Evolutionary conservation across 257 asterid genomes (phyloP).

Genomic region (Plectranthus barbatus): DNA sequence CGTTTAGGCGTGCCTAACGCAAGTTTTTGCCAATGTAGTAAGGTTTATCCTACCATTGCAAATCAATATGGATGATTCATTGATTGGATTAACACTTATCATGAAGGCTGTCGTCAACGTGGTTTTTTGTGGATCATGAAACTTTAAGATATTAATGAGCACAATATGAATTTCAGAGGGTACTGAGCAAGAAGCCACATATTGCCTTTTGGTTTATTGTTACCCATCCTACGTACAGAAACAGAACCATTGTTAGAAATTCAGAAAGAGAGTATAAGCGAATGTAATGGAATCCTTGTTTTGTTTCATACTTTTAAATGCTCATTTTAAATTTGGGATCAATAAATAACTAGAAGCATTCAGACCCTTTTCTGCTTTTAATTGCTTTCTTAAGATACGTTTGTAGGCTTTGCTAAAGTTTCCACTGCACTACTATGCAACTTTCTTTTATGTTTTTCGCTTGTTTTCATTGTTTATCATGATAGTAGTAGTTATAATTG

Average conservation of each 20-base stretch:
- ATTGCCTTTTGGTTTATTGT: not conserved
- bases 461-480: not conserved
- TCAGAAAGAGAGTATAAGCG: not conserved
- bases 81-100: no score
- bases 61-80: no score
- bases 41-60: no score
- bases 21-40: no score
- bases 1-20: no score
- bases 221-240: not conserved
- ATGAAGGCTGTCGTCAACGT: no score
- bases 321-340: not conserved
- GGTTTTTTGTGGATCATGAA: no score
- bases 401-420: not conserved
- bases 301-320: not conserved
- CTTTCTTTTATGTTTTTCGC: not conserved
- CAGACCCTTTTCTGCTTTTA: not conserved
- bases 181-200: not conserved
- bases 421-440: not conserved
- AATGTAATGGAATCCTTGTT: conserved; percentile 2
- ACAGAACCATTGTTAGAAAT: not conserved
- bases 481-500: conserved; percentile 5
- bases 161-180: no score
- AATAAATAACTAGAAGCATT: conserved; percentile 1
- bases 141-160: no score
- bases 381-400: conserved; percentile 3